Evolutionary conservation across 176 grass and related monocot genomes (phyloP).

Genomic region (Rhynchospora tenuis): DNA sequence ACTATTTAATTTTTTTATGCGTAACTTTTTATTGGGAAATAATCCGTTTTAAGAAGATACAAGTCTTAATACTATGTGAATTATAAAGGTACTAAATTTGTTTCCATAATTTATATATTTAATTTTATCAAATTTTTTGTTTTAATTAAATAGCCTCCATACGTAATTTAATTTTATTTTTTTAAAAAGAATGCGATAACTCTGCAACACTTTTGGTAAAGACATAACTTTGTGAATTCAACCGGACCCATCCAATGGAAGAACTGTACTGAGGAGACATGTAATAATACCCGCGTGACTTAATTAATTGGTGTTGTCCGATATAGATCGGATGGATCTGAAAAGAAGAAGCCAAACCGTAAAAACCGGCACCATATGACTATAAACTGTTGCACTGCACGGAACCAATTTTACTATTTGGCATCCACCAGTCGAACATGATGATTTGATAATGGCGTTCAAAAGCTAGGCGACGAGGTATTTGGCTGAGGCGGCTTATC

Average conservation of each 20-base stretch:
- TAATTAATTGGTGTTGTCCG: not conserved
- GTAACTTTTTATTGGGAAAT: not conserved
- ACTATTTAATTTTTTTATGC: not conserved
- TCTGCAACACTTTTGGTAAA: not conserved
- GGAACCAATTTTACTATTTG: not conserved
- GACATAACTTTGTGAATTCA: not conserved
- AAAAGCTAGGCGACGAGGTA: slow-evolving; percentile 2
- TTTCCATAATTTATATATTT: not conserved
- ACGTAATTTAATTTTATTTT: too few relatives aligned
- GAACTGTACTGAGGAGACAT: not conserved
- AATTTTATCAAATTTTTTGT: not conserved
- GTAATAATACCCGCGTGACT: not conserved
- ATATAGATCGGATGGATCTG: not conserved
- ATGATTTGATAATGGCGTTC: not conserved
- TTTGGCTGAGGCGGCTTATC: not conserved
- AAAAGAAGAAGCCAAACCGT: not conserved
- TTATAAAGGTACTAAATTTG: too few relatives aligned
- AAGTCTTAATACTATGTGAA: not conserved
- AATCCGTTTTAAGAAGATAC: too few relatives aligned
- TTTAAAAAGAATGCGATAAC: too few relatives aligned
- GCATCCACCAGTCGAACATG: not conserved
- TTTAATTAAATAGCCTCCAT: not conserved
- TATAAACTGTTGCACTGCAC: not conserved
- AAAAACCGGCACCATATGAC: not conserved
- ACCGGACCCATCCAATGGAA: not conserved